Percentiles rank a stretch among this genome's conserved stretches.
phyloP scores from a whole-genome alignment of 2,329 filamentous ascomycete species.

The Colletotrichum sublineola region DNA sequence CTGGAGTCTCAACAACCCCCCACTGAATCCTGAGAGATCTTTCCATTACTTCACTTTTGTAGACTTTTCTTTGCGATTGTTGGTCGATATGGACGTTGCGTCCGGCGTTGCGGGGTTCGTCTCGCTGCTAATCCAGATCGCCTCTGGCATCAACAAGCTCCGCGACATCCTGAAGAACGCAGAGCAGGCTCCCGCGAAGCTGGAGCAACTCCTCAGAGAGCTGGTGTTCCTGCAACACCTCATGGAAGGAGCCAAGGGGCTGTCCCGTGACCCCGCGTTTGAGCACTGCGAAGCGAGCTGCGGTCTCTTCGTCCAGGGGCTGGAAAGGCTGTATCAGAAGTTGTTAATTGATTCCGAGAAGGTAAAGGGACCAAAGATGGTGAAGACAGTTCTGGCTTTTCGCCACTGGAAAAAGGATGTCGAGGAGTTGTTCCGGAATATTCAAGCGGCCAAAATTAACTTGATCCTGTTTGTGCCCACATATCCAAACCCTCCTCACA shows the following conservation, averaged over 20 bases:
- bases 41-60: neutral
- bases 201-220: neutral
- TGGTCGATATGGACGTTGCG: neutral
- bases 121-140: slow-evolving; percentile 5
- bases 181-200: neutral
- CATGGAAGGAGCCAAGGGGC: neutral
- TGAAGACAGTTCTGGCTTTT: neutral
- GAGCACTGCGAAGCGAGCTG: slow-evolving; percentile 12
- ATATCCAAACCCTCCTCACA: neutral
- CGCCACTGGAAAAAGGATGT: neutral
- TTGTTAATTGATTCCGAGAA: neutral
- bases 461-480: slow-evolving; percentile 3
- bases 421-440: neutral
- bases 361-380: neutral
- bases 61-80: neutral
- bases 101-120: neutral
- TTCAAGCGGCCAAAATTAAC: slow-evolving; percentile 9
- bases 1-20: neutral
- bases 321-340: slow-evolving; percentile 3
- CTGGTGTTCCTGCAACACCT: neutral
- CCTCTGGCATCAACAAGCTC: neutral
- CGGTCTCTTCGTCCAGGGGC: neutral
- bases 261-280: neutral
- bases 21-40: neutral
- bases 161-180: neutral